phyloP scores from a whole-genome alignment of 1,139 yeast species.

The Pichia inconspicua region DNA sequence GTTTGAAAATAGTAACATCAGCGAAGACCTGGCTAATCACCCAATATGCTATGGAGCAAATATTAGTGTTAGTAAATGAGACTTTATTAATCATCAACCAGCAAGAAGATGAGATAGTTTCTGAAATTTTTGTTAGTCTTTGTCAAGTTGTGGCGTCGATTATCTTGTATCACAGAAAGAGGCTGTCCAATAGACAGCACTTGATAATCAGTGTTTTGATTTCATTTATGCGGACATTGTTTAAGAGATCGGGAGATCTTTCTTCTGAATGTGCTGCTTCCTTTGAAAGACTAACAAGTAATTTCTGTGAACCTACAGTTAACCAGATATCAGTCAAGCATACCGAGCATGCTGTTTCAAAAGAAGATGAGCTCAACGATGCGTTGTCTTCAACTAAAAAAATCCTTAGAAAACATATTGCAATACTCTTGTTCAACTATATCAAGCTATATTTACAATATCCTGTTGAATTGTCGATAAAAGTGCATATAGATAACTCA shows the following conservation, averaged over 20 bases:
- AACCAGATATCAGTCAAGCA: slow-evolving; percentile 14
- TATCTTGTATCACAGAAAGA: slow-evolving; percentile 59
- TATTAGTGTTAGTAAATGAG: slow-evolving; percentile 30
- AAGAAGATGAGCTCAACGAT: slow-evolving; percentile 40
- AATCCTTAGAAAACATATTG: slow-evolving; percentile 55
- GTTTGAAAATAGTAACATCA: slow-evolving; percentile 36
- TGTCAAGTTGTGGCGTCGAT: slow-evolving; percentile 46
- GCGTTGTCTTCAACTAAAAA: slow-evolving; percentile 48
- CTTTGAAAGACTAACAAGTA: slow-evolving; percentile 52
- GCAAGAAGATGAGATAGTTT: neutral
- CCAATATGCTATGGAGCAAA: slow-evolving; percentile 60
- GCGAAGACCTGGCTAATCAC: slow-evolving; percentile 51
- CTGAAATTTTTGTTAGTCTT: slow-evolving; percentile 28
- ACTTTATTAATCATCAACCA: too few relatives aligned
- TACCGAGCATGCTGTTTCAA: slow-evolving; percentile 9
- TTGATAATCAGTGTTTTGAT: slow-evolving; percentile 44
- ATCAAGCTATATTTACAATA: slow-evolving; percentile 43
- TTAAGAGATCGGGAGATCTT: slow-evolving; percentile 20
- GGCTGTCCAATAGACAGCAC: slow-evolving; percentile 69
- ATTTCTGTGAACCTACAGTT: slow-evolving; percentile 63
- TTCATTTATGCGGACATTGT: slow-evolving; percentile 40
- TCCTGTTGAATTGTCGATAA: slow-evolving; percentile 41
- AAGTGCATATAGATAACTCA: slow-evolving; percentile 48
- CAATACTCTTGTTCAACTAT: slow-evolving; percentile 52
- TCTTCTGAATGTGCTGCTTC: slow-evolving; percentile 33